Evolutionary conservation across 1,139 yeast genomes (phyloP), one percentile per base, ranked within the genome.

Genomic region (Nadsonia commutata): DNA sequence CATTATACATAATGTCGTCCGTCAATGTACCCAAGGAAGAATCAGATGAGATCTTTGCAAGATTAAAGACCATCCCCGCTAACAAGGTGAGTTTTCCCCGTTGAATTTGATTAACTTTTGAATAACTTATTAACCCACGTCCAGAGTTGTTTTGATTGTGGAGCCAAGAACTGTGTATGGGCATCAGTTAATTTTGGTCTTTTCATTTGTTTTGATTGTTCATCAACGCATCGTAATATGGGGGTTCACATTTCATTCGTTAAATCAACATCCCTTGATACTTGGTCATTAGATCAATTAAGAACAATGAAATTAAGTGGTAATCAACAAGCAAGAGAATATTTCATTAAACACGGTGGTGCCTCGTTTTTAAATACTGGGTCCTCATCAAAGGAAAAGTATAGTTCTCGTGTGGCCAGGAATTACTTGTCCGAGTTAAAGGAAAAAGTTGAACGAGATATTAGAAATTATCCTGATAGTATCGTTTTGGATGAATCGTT

Each of bases 211-310:
- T 74, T 88, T 46, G 95, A 88, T 58, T 90, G 97, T 63, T 94
- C 96, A 48, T 95, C 96, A n/a, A 76, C 81, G 48, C 98, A 90
- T 63, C 76, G 98, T 62, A 93, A 94, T 45, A 67, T 90, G 59
- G 98, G 98, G 44, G 97, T 88, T 41, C 98, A 90, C 60, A 80
- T 90, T 52, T 81, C 96, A 31, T 90, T 90, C 65, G 97, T 90
- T 41, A 84, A 88, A 59, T 84, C 95, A 33, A 78, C 94, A 38
- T 85, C 84, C 49, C 72, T 90, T 71, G 98, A 90, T 63, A 79
- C 78, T 58, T 90, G 97, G 95, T 83, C 88, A 45, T 72, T 86
- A 50, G 78, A 78, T 52, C 95, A 90, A 62, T 68, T 90, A 59
- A 73, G 95, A 57, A 77, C 85, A 58, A 85, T 90, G 74, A 86